Conservation (phyloP, 805 yeast species). For the Starmerella etchellsii region DNA sequence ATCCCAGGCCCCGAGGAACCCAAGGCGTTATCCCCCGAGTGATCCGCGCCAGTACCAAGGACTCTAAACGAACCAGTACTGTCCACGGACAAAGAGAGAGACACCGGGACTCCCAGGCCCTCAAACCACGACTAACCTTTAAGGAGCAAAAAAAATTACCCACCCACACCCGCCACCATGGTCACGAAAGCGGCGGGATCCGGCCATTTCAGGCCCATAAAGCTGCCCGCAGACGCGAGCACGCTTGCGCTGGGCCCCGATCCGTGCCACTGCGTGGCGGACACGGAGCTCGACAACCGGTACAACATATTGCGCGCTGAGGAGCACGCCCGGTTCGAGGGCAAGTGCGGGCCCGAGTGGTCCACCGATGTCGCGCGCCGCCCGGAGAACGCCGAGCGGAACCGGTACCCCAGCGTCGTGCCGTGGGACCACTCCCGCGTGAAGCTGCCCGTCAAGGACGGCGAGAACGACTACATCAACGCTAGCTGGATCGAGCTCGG, state of each 20-base stretch:
- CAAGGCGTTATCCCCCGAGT: too few relatives aligned
- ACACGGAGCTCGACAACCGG: constrained; percentile 21
- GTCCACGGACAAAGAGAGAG: too few relatives aligned
- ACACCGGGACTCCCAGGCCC: too few relatives aligned
- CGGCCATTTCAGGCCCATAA: constrained; percentile 6
- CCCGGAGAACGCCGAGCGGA: constrained; percentile 28
- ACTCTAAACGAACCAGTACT: too few relatives aligned
- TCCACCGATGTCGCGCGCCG: constrained; percentile 16
- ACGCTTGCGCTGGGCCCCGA: constrained; percentile 15
- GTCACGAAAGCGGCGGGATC: too few relatives aligned
- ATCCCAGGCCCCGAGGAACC: too few relatives aligned
- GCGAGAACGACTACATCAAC: constrained; percentile 55
- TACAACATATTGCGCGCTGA: constrained; percentile 22
- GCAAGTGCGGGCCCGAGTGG: constrained; percentile 22
- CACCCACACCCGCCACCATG: too few relatives aligned
- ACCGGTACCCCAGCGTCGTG: constrained; percentile 49
- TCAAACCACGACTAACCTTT: too few relatives aligned
- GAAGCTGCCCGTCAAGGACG: constrained; percentile 26
- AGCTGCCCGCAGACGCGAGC: constrained; percentile 19
- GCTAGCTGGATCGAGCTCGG: constrained; percentile 58
- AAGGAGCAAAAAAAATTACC: too few relatives aligned
- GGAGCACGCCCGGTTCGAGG: constrained; percentile 24
- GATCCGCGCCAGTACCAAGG: too few relatives aligned
- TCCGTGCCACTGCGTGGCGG: constrained; percentile 22
- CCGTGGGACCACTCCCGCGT: constrained; percentile 57